These are phyloP conservation scores for Oxyria digyna DNA, from an alignment of 148 eudicot genomes.

Conservation along the genomic window DNA sequence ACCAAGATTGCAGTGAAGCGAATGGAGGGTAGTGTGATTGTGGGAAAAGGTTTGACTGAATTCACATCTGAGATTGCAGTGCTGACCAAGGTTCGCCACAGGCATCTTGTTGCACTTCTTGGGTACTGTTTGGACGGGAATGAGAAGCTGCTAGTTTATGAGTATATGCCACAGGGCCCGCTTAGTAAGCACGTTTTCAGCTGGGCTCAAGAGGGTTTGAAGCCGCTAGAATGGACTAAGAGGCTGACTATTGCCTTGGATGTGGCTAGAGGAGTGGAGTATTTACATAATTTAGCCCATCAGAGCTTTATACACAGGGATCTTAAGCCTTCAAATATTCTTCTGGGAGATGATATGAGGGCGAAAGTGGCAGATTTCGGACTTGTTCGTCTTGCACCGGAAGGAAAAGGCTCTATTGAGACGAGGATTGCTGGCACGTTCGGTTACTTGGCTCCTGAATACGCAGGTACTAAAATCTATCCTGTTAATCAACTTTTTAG, in stretches of 20 bases:
- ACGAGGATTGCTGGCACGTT: constrained; percentile 94
- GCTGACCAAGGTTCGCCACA: constrained; percentile 74
- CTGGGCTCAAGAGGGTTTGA: constrained; percentile 71
- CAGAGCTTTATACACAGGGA: constrained; percentile 90
- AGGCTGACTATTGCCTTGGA: constrained; percentile 71
- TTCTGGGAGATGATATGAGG: constrained; percentile 94
- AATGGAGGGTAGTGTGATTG: constrained; percentile 47
- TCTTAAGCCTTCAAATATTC: constrained; percentile 78
- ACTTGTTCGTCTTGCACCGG: constrained; percentile 87
- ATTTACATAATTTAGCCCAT: constrained; percentile 76
- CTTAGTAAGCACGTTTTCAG: constrained; percentile 65
- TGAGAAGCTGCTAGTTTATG: constrained; percentile 77
- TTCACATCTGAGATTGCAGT: constrained; percentile 82
- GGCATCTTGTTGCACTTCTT: constrained; percentile 82
- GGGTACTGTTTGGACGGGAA: constrained; percentile 91
- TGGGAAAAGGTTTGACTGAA: constrained; percentile 64
- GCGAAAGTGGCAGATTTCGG: constrained; percentile 95
- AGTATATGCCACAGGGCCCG: constrained; percentile 96
- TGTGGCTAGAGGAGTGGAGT: constrained; percentile 90
- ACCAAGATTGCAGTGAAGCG: constrained; percentile 62
- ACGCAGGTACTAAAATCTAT: constrained; percentile 50
- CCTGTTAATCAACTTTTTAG: not conserved
- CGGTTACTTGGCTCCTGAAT: constrained; percentile 93
- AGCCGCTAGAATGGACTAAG: constrained; percentile 74
- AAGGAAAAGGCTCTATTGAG: constrained; percentile 78